A percentile compares a stretch with the other conserved stretches of the same genome.
These are phyloP conservation scores for Pyracantha coccinea DNA, from an alignment of 331 rosid genomes.

Conservation along the genomic window DNA sequence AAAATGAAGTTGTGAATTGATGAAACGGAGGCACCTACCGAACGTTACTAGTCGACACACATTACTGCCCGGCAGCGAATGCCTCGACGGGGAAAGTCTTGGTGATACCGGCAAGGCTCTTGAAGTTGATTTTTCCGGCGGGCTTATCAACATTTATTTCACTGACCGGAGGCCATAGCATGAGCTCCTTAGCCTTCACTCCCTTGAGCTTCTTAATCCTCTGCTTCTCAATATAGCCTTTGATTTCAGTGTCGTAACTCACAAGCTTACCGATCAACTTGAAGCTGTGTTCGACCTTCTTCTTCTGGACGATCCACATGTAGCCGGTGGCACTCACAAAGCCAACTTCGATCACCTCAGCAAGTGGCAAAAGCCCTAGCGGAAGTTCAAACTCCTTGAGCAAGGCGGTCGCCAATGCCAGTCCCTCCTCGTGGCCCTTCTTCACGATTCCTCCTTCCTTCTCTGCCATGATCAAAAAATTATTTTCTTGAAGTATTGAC, in stretches of 20 bases:
- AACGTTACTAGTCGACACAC: background rate
- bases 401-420: constrained; percentile 42
- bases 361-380: constrained; percentile 66
- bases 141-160: constrained; percentile 49
- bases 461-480: constrained; percentile 34
- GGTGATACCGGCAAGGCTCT: constrained; percentile 90
- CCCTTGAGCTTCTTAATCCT: constrained; percentile 77
- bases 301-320: constrained; percentile 78
- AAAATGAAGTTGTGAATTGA: background rate
- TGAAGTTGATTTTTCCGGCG: constrained; percentile 67
- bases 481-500: background rate
- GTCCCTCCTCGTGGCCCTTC: constrained; percentile 62
- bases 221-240: constrained; percentile 46
- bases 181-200: constrained; percentile 83
- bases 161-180: constrained; percentile 89
- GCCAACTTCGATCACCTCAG: constrained; percentile 62
- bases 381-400: constrained; percentile 71
- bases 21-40: background rate
- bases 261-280: constrained; percentile 61
- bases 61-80: constrained; percentile 66
- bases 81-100: constrained; percentile 80
- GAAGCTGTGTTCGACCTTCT: constrained; percentile 80
- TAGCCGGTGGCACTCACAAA: constrained; percentile 55
- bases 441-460: constrained; percentile 71
- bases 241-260: constrained; percentile 57